Percentiles rank a stretch among this genome's conserved stretches.
Evolutionary conservation across 2,329 filamentous ascomycete genomes (phyloP).

Genomic region (Phialocephala subalpina): DNA sequence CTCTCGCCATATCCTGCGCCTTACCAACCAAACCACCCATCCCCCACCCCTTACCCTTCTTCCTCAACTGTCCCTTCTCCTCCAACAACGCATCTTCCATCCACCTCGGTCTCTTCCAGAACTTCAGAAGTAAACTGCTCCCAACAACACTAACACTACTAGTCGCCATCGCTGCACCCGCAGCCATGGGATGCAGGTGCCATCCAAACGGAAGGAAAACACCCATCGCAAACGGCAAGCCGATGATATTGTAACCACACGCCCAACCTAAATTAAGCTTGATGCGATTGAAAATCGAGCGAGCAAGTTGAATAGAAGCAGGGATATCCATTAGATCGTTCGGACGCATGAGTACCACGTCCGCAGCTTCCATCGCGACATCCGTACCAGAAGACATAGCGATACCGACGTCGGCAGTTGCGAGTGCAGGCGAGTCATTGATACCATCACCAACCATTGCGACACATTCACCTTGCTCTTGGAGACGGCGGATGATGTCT

Average conservation of each 20-base stretch:
- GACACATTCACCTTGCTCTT: constrained; percentile 77
- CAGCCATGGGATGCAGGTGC: constrained; percentile 91
- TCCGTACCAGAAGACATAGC: constrained; percentile 93
- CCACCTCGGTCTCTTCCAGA: constrained; percentile 86
- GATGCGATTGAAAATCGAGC: constrained; percentile 89
- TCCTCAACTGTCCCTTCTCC: constrained; percentile 55
- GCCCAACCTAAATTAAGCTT: constrained; percentile 94
- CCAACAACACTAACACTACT: constrained; percentile 91
- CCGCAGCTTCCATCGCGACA: constrained; percentile 96
- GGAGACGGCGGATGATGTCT: constrained; percentile 79
- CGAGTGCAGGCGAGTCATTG: constrained; percentile 96
- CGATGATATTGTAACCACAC: constrained; percentile 90
- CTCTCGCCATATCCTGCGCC: constrained; percentile 50
- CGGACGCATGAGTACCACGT: constrained; percentile 93
- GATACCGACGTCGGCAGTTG: constrained; percentile 91
- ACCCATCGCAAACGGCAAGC: constrained; percentile 96
- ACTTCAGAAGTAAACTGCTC: constrained; percentile 83
- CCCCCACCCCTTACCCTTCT: constrained; percentile 42
- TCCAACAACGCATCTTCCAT: constrained; percentile 79
- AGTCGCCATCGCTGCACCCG: constrained; percentile 91
- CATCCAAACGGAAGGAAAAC: constrained; percentile 90
- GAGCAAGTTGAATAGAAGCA: constrained; percentile 81
- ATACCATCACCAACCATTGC: constrained; percentile 99
- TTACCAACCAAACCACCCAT: constrained; percentile 52
- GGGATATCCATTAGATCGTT: constrained; percentile 94